Evolutionary conservation across 164 flowering plant species (phyloP), one percentile per base, ranked within the genome.

Genomic region (Sedum album): DNA sequence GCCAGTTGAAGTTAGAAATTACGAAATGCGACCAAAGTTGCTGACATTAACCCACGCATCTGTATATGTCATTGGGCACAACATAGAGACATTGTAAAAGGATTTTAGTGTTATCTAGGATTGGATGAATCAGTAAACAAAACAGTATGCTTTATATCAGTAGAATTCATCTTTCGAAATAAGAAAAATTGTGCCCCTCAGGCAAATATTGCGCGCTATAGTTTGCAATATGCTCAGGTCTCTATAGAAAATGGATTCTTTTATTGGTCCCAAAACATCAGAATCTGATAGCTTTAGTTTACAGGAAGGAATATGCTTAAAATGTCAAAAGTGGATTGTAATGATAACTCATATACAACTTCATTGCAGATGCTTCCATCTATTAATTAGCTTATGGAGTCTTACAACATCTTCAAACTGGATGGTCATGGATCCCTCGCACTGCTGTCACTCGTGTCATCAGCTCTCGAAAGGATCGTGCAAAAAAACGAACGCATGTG

Each of bases 21-120:
- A 23, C 88, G 87, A 33, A n/a, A n/a, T n/a, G 97, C 96, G 64
- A 95, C 96, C 76, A 92, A 95, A 13, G 85, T 79, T 41, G 99
- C 97, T 46, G 99, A 95, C 96, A 95, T 87, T 78, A 95, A 83
- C 70, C 99, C 99, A 13, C 90, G 97, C 99, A 95, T 76, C 97
- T 82, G 73, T 92, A 82, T 20, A 85, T 72, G 66, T 95, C 96
- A 68, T 78, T 6, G 7, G 99, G 99, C 60, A 95, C 81, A 36
- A 89, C 71, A 1, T 95, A 91, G 57, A 89, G 84, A 39, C 95
- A 86, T 93, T 91, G 90, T 82, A 82, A 66, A 48, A 73, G 20
- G 17, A 65, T 21, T 11, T 4, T 28, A 65, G n/a, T 38, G 46
- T 65, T 36, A 18, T 30, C 13, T 8, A 35, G 67, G 28, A 20